phyloP scores from a whole-genome alignment of 192 early-diverging fungal genomes.

The Coemansia sp. region DNA sequence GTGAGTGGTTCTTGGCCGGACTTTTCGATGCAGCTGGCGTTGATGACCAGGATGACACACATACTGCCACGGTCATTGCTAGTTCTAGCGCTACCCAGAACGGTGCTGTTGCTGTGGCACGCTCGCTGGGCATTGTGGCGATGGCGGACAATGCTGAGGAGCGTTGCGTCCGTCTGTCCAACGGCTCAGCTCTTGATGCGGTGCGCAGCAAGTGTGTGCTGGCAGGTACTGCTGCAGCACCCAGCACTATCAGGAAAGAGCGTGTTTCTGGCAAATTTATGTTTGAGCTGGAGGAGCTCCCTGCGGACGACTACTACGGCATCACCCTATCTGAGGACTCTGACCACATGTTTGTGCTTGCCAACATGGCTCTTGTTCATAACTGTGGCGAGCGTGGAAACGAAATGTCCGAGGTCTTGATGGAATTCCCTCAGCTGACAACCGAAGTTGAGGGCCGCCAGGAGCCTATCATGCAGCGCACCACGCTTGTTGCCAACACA shows the following conservation, averaged over 20 bases:
- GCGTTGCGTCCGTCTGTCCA: slow-evolving; percentile 4
- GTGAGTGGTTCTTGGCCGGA: slow-evolving; percentile 45
- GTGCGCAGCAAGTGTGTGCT: slow-evolving; percentile 21
- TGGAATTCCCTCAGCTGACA: slow-evolving; percentile 97
- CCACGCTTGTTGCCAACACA: slow-evolving; percentile 98
- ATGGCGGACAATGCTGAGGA: slow-evolving; percentile 6
- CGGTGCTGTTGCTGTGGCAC: slow-evolving; percentile 10
- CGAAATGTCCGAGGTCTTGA: slow-evolving; percentile 99
- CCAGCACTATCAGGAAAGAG: neutral
- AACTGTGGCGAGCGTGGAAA: slow-evolving; percentile 94
- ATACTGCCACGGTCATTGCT: neutral
- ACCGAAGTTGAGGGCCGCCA: slow-evolving; percentile 92
- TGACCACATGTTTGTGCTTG: slow-evolving; percentile 57
- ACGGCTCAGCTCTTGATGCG: slow-evolving; percentile 11
- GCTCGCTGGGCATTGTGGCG: slow-evolving; percentile 28
- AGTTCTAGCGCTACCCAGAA: neutral
- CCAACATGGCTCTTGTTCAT: slow-evolving; percentile 53
- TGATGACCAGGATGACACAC: neutral
- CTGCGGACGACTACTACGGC: slow-evolving; percentile 36
- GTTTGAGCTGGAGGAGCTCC: slow-evolving; percentile 13
- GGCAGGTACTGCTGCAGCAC: neutral
- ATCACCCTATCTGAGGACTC: slow-evolving; percentile 23
- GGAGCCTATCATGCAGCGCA: slow-evolving; percentile 99
- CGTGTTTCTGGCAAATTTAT: slow-evolving; percentile 15
- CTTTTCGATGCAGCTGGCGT: slow-evolving; percentile 32